These are phyloP conservation scores for Cystofilobasidium ferigula DNA, from an alignment of 768 basidiomycete species.

Conservation along the genomic window DNA sequence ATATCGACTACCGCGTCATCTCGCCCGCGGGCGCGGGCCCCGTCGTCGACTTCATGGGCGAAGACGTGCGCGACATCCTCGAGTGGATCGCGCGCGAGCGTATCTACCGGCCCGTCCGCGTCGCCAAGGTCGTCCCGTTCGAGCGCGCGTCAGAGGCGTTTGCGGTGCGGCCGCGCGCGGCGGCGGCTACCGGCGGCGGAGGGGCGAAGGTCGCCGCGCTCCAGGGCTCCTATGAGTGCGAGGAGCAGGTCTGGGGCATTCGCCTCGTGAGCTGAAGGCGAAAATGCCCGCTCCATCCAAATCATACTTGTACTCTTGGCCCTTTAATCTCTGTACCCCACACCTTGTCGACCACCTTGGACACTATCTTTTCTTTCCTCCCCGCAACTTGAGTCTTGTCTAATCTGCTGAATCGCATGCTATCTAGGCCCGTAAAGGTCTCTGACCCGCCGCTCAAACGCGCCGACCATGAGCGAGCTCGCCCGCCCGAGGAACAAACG, in stretches of 20 bases:
- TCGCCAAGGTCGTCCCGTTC: conserved; percentile 25
- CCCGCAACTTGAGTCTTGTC: neutral
- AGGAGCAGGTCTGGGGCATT: conserved; percentile 21
- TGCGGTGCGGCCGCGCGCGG: conserved; percentile 4
- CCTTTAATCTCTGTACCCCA: neutral
- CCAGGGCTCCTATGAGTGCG: conserved; percentile 15
- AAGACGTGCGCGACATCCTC: conserved; percentile 29
- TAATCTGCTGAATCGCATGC: neutral
- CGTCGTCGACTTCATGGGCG: conserved; percentile 27
- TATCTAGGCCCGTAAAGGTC: conserved; percentile 51
- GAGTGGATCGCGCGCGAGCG: conserved; percentile 29
- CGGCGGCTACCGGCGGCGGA: too few relatives aligned
- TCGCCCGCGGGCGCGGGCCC: conserved; percentile 23
- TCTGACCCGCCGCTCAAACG: conserved; percentile 76
- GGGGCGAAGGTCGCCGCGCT: neutral
- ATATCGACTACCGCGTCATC: conserved; percentile 26
- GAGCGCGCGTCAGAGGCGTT: conserved; percentile 27
- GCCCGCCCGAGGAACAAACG: conserved; percentile 76
- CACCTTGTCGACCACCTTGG: neutral
- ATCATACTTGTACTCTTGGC: neutral
- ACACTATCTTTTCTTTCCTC: neutral
- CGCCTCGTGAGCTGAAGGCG: conserved; percentile 4
- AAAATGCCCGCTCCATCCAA: neutral
- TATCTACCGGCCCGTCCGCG: conserved; percentile 13
- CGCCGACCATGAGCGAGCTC: conserved; percentile 75